Evolutionary conservation across 1,139 yeast species (phyloP).

Genomic region (Pneumocystis jirovecii): DNA sequence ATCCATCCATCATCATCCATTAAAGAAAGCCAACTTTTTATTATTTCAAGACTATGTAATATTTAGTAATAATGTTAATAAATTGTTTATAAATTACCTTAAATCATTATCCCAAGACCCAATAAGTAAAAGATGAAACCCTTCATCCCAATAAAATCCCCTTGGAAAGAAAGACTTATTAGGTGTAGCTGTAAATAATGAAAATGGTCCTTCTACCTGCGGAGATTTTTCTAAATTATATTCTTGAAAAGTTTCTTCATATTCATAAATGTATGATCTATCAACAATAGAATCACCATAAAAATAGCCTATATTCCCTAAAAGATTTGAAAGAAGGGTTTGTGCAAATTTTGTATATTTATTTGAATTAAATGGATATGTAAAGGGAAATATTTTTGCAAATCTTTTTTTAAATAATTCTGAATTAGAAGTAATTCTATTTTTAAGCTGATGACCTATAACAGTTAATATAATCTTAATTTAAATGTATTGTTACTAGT

Average conservation of each 20-base stretch:
- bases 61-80: background rate
- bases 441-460: constrained; percentile 25
- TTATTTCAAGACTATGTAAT: constrained; percentile 38
- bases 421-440: constrained; percentile 28
- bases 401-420: constrained; percentile 42
- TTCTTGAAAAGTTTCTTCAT: constrained; percentile 27
- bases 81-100: constrained; percentile 22
- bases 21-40: constrained; percentile 74
- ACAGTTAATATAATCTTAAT: constrained; percentile 15
- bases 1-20: constrained; percentile 93
- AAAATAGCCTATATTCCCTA: constrained; percentile 84
- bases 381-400: constrained; percentile 36
- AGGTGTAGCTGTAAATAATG: constrained; percentile 72
- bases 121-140: constrained; percentile 77
- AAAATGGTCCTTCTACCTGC: constrained; percentile 25
- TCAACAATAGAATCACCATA: constrained; percentile 82
- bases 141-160: constrained; percentile 98
- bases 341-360: constrained; percentile 49
- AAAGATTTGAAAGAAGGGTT: constrained; percentile 61
- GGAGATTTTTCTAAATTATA: constrained; percentile 12
- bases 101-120: constrained; percentile 73
- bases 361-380: constrained; percentile 38
- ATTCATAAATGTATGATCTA: constrained; percentile 48
- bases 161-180: constrained; percentile 90
- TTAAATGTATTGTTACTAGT: constrained; percentile 18